phyloP scores from a whole-genome alignment of 306 rosid genomes.

The Cicer chorassanicum region DNA sequence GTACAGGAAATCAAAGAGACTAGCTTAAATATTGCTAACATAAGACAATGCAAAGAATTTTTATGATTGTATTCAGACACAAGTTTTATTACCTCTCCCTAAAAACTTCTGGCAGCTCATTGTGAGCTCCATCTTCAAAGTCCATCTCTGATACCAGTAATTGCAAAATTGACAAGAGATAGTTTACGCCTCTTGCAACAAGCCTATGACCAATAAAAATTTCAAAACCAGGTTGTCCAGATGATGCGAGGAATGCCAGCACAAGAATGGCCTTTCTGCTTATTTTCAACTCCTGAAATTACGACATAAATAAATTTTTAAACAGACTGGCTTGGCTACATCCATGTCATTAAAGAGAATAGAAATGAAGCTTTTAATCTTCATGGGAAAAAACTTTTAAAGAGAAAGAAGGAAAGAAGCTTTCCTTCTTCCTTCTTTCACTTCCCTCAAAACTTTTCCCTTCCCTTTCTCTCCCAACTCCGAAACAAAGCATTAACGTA shows the following conservation, averaged over 20 bases:
- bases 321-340: conserved; percentile 15
- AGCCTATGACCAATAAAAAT: conserved; percentile 62
- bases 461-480: neutral
- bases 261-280: conserved; percentile 66
- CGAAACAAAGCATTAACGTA: neutral
- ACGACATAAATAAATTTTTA: conserved; percentile 38
- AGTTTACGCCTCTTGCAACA: conserved; percentile 53
- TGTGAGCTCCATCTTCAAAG: conserved; percentile 48
- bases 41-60: conserved; percentile 8
- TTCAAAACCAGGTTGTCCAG: conserved; percentile 84
- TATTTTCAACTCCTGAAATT: conserved; percentile 74
- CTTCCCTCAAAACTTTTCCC: neutral
- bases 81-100: conserved; percentile 73
- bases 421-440: neutral
- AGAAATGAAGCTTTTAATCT: conserved; percentile 28
- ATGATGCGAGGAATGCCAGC: conserved; percentile 87
- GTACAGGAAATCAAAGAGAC: conserved; percentile 8
- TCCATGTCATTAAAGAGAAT: conserved; percentile 15
- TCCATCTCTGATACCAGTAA: conserved; percentile 65
- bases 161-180: conserved; percentile 76
- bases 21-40: conserved; percentile 2
- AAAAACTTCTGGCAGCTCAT: conserved; percentile 54
- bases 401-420: too few relatives aligned
- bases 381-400: neutral
- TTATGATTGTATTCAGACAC: conserved; percentile 8